phyloP scores from a whole-genome alignment of 139 green algal species.

The Trebouxia sp. region DNA sequence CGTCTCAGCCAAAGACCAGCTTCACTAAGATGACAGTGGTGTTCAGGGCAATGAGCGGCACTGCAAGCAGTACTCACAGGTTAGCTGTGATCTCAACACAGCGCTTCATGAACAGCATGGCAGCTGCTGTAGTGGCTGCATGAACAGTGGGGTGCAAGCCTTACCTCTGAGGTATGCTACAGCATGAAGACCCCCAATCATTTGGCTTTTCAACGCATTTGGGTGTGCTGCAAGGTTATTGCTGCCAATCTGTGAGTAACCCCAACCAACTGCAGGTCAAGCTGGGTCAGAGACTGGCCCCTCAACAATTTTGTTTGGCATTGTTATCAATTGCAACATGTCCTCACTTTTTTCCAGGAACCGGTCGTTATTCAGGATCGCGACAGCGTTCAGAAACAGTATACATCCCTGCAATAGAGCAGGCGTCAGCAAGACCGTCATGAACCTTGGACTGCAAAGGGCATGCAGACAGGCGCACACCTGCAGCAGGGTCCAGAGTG shows the following conservation, averaged over 20 bases:
- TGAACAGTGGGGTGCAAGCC: too few relatives aligned
- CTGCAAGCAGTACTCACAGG: constrained; percentile 61
- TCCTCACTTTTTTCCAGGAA: constrained; percentile 84
- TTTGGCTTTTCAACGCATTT: constrained; percentile 75
- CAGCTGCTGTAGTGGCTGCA: too few relatives aligned
- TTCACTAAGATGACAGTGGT: constrained; percentile 79
- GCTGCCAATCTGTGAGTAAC: constrained; percentile 73
- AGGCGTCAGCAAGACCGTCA: neutral
- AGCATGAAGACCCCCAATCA: constrained; percentile 88
- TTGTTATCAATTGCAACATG: neutral
- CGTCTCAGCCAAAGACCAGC: constrained; percentile 71
- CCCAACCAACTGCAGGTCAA: constrained; percentile 74
- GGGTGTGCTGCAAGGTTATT: constrained; percentile 35
- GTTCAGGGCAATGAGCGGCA: constrained; percentile 78
- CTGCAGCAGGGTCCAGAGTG: constrained; percentile 8
- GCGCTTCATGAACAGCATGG: neutral
- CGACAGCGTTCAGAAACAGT: constrained; percentile 81
- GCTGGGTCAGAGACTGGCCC: neutral
- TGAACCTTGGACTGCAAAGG: too few relatives aligned
- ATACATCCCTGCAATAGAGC: constrained; percentile 66
- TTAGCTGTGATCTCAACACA: neutral
- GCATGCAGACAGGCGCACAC: too few relatives aligned
- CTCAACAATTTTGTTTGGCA: neutral
- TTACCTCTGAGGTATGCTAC: constrained; percentile 81
- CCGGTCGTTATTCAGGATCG: constrained; percentile 89